phyloP scores from a whole-genome alignment of 805 yeast species.

The Candida odintsovae region DNA sequence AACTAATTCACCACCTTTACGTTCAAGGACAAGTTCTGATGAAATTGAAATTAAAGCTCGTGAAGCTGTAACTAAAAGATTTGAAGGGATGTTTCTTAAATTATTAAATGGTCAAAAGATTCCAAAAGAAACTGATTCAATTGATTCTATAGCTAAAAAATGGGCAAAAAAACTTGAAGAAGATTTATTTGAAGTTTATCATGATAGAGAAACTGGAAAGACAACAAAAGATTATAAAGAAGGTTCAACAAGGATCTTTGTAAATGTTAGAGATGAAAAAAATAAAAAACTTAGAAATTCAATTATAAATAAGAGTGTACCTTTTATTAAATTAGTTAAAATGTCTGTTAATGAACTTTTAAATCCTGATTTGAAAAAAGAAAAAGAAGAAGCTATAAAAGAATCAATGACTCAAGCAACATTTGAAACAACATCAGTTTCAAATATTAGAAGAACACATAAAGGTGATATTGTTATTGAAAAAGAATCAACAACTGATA shows the following conservation, averaged over 20 bases:
- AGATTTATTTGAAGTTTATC: constrained; percentile 37
- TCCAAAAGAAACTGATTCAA: constrained; percentile 28
- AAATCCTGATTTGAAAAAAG: constrained; percentile 66
- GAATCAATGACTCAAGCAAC: constrained; percentile 67
- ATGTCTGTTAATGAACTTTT: constrained; percentile 70
- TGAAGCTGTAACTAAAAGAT: constrained; percentile 42
- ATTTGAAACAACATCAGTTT: constrained; percentile 51
- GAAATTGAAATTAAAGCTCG: constrained; percentile 18
- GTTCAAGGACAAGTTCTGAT: not conserved
- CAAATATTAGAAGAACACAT: constrained; percentile 73
- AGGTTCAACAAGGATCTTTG: constrained; percentile 62
- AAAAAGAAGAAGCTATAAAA: constrained; percentile 65
- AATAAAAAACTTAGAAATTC: constrained; percentile 52
- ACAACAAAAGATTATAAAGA: constrained; percentile 40
- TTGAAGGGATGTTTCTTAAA: constrained; percentile 41
- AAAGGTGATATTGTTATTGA: constrained; percentile 85
- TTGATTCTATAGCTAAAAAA: constrained; percentile 31
- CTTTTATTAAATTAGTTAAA: constrained; percentile 52
- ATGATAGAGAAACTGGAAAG: constrained; percentile 21
- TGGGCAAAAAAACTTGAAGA: constrained; percentile 51
- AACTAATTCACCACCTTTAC: not conserved
- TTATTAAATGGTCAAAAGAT: constrained; percentile 28
- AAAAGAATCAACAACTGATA: constrained; percentile 27
- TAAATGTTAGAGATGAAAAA: constrained; percentile 54
- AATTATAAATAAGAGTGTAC: constrained; percentile 47